Evolutionary conservation across 306 rosid species (phyloP).

Genomic region (Fragaria iinumae): DNA sequence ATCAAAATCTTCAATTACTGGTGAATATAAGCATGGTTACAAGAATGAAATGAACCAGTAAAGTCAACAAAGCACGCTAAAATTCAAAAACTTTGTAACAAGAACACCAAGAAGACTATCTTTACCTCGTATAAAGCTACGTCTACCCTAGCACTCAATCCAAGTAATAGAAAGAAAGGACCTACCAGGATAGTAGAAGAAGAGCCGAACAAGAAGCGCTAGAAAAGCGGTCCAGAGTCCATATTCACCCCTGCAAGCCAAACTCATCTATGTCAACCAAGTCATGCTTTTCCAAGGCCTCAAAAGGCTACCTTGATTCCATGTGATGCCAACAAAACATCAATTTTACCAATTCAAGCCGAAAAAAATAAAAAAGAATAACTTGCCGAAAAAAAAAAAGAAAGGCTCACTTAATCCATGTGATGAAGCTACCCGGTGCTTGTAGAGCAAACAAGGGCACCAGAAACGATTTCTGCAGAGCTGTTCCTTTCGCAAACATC

Average conservation of each 20-base stretch:
- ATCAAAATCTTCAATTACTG: neutral
- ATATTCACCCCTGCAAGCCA: slow-evolving; percentile 73
- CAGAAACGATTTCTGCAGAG: slow-evolving; percentile 64
- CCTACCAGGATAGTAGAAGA: slow-evolving; percentile 69
- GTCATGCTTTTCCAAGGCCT: slow-evolving; percentile 1
- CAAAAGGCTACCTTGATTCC: neutral
- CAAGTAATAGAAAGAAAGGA: slow-evolving; percentile 3
- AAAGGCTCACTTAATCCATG: slow-evolving; percentile 71
- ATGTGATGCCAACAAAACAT: neutral
- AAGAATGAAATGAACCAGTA: neutral
- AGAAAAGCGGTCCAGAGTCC: slow-evolving; percentile 84
- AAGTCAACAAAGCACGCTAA: neutral
- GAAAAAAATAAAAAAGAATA: neutral
- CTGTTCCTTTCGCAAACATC: slow-evolving; percentile 72
- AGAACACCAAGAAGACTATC: neutral
- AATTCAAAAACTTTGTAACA: neutral
- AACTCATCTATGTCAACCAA: slow-evolving; percentile 3
- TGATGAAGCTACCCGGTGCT: slow-evolving; percentile 64
- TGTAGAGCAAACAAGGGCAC: slow-evolving; percentile 80
- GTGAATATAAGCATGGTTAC: neutral
- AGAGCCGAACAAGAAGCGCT: slow-evolving; percentile 81
- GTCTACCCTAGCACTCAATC: neutral
- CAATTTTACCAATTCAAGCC: neutral
- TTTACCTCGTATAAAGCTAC: neutral
- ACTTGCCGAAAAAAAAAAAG: neutral